Percentiles rank a stretch among this genome's conserved stretches.
These are phyloP conservation scores for Apiospora rasikravindrae DNA, from an alignment of 2,329 filamentous ascomycete species.

Conservation along the genomic window DNA sequence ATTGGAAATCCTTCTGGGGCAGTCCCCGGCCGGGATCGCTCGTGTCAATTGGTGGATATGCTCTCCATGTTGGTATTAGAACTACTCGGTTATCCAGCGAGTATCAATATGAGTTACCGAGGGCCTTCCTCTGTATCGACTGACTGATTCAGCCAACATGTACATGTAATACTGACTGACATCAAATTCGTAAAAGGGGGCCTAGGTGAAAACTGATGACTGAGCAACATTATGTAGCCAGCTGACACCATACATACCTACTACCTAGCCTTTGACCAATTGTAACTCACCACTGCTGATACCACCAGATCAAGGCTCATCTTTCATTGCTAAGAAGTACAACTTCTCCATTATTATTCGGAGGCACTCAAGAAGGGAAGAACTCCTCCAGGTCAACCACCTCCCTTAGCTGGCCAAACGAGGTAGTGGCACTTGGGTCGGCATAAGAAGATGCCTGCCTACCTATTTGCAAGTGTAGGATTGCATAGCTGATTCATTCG, in stretches of 20 bases:
- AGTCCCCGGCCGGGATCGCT: neutral
- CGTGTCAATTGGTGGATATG: conserved; percentile 3
- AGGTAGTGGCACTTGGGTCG: neutral
- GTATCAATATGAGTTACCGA: neutral
- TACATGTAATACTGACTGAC: neutral
- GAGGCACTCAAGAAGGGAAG: neutral
- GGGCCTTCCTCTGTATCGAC: neutral
- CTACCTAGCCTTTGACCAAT: neutral
- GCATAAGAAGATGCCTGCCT: neutral
- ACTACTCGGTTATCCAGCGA: neutral
- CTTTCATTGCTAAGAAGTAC: neutral
- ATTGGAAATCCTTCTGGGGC: neutral
- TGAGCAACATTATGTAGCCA: neutral
- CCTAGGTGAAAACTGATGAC: neutral
- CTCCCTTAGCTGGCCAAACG: neutral
- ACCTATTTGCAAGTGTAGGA: neutral
- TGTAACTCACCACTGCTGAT: neutral
- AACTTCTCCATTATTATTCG: neutral
- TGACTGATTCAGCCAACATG: neutral
- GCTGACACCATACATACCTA: neutral
- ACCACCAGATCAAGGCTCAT: neutral
- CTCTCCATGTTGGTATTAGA: neutral
- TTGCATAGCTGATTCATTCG: no score
- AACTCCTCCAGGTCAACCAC: neutral
- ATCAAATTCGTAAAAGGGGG: neutral